Conservation (phyloP, 176 grass and related monocot genomes). For the Phyllostachys edulis region DNA sequence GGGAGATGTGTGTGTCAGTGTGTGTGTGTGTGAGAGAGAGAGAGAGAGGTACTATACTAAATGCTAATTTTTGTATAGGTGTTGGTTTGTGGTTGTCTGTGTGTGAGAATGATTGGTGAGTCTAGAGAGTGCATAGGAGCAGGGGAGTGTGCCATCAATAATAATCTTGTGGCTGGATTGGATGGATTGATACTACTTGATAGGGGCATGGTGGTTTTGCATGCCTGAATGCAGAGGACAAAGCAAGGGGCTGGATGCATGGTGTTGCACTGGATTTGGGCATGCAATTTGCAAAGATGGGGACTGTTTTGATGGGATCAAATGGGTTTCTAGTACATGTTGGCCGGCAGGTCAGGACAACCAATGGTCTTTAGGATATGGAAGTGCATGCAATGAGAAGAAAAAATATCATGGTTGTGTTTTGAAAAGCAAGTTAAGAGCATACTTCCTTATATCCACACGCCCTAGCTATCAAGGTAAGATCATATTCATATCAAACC, state of each 20-base stretch:
- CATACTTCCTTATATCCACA: conserved; percentile 24
- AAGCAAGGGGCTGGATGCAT: background rate
- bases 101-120: conserved; percentile 37
- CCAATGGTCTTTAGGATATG: conserved; percentile 16
- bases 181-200: conserved; percentile 11
- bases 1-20: background rate
- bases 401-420: background rate
- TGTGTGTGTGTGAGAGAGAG: background rate
- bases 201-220: conserved; percentile 10
- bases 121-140: conserved; percentile 33
- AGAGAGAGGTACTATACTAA: background rate
- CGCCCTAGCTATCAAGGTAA: conserved; percentile 15
- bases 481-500: no score
- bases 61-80: conserved; percentile 34
- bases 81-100: conserved; percentile 34
- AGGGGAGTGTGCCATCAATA: no score
- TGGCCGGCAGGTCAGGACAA: conserved; percentile 43
- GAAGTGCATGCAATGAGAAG: background rate
- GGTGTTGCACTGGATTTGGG: background rate
- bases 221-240: conserved; percentile 42
- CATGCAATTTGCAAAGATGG: conserved; percentile 41
- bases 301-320: conserved; percentile 18
- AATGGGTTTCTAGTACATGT: conserved; percentile 34
- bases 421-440: conserved; percentile 24
- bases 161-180: no score